These are phyloP conservation scores for Zygotorulaspora mrakii DNA, from an alignment of 1,139 yeast species.

Conservation along the genomic window DNA sequence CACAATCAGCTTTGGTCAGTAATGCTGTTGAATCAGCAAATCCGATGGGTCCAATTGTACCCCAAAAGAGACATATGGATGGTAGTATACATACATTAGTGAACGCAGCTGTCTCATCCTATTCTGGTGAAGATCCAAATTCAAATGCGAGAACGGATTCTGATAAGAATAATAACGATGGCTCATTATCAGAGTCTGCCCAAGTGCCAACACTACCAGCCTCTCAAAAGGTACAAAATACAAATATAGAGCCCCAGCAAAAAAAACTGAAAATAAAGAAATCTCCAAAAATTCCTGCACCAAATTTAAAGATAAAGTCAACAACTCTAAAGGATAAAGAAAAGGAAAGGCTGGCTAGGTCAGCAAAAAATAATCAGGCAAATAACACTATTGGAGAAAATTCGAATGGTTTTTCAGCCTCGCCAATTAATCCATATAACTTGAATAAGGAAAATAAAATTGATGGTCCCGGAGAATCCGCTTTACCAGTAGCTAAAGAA, in stretches of 20 bases:
- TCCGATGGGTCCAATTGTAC: constrained; percentile 14
- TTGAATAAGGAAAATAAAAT: too few species aligned
- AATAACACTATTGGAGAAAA: too few species aligned
- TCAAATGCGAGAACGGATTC: constrained; percentile 5
- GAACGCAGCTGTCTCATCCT: constrained; percentile 30
- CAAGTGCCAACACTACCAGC: constrained; percentile 11
- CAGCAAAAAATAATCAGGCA: constrained; percentile 1
- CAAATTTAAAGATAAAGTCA: constrained; percentile 13
- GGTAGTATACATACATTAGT: constrained; percentile 35
- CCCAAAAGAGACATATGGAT: constrained; percentile 32
- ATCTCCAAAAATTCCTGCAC: constrained; percentile 13
- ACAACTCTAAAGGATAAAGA: constrained; percentile 13
- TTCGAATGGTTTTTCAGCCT: too few species aligned
- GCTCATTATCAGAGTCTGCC: constrained; percentile 14
- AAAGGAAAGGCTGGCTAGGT: constrained; percentile 5
- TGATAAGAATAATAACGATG: constrained; percentile 10
- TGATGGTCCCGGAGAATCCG: too few species aligned
- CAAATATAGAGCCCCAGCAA: constrained; percentile 10
- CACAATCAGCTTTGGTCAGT: constrained; percentile 7
- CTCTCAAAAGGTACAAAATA: constrained; percentile 8
- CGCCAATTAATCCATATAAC: too few species aligned
- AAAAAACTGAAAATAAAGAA: constrained; percentile 14
- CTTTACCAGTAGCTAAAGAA: too few species aligned
- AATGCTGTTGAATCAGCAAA: constrained; percentile 5
- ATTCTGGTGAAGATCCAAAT: constrained; percentile 14